Evolutionary conservation across 108 stramenopile species (phyloP), one percentile per base, ranked within the genome.

Genomic region (Asterionellopsis glacialis): DNA sequence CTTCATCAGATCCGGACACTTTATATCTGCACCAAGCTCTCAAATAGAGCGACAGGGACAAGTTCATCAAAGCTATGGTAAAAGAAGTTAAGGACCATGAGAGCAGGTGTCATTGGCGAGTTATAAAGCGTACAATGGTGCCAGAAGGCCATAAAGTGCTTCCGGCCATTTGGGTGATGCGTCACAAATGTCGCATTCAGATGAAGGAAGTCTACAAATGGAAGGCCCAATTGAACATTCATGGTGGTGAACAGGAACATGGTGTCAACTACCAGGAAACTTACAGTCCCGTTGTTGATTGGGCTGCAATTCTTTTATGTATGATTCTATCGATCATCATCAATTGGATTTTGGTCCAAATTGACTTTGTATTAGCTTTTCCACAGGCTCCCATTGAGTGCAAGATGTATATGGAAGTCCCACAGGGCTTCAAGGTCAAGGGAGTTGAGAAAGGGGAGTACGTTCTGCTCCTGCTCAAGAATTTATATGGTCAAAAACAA

Each of bases 261-360:
- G 14, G 15, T 6, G 57, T 76, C 13, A 69, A 83, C 64, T 79
- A 68, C 52, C 69, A 47, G 54, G 76, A 82, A 49, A 78, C 81
- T 0, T 78, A 70, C 58, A 28, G 74, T 6, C 77, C 69, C 18
- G 75, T 72, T 0, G 76, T 72, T 67, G 1, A 50, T 53, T 55
- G 55, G 63, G 16, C 47, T 48, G 0, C 55, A 33, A 18, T 58
- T 57, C 0, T 56, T 4, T 2, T 38, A 1, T 38, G 27, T 11
- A 9, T 63, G 7, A 48, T 51, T 3, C 22, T 63, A 7, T 58
- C 64, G 0, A 12, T 54, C 9, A 1, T 71, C 26, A 51, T 65
- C 48, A 51, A 59, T 1, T 71, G 63, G 55, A 48, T 65, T 11
- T 41, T 64, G 1, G 14, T 64, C 22, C 70, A 64, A 39, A 41